Evolutionary conservation across 495 filamentous ascomycete genomes (phyloP).

Genomic region (Lasiosphaeria ovina): DNA sequence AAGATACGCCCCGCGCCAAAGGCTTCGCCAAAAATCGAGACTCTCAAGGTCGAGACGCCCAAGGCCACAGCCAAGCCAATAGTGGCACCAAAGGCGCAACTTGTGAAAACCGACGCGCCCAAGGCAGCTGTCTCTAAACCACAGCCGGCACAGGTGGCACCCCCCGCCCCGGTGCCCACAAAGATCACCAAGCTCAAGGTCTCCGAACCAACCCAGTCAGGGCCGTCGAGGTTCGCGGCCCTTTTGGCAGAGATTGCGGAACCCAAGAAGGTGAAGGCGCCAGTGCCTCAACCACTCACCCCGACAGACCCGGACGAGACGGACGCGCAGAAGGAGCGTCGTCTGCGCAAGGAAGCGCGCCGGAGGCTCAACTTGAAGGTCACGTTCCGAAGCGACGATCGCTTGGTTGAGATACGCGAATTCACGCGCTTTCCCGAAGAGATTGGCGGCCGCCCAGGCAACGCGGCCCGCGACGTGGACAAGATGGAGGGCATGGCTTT

Average conservation of each 20-base stretch:
- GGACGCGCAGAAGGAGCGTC: conserved; percentile 66
- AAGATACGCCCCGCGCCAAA: conserved; percentile 35
- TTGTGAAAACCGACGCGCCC: conserved; percentile 15
- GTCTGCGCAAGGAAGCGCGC: conserved; percentile 75
- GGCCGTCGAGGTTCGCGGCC: conserved; percentile 42
- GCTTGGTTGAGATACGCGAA: conserved; percentile 66
- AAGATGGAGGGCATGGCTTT: conserved; percentile 71
- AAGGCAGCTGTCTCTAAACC: conserved; percentile 12
- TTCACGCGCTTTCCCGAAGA: conserved; percentile 82
- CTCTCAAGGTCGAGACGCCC: conserved; percentile 13
- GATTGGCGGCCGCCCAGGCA: conserved; percentile 67
- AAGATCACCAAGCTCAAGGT: conserved; percentile 21
- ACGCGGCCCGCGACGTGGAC: conserved; percentile 60
- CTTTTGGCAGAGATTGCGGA: conserved; percentile 64
- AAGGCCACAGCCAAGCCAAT: conserved; percentile 11
- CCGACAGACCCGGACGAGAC: conserved; percentile 62
- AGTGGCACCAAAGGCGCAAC: conserved; percentile 1
- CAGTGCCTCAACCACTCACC: conserved; percentile 45
- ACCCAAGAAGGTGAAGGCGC: conserved; percentile 48
- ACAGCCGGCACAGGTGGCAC: conserved; percentile 8
- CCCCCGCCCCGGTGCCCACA: conserved; percentile 8
- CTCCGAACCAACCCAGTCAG: conserved; percentile 18
- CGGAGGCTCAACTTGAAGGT: conserved; percentile 67
- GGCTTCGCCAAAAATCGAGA: conserved; percentile 29
- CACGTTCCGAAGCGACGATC: conserved; percentile 63